Conservation (phyloP, 306 rosid genomes). For the Trifolium dubium region DNA sequence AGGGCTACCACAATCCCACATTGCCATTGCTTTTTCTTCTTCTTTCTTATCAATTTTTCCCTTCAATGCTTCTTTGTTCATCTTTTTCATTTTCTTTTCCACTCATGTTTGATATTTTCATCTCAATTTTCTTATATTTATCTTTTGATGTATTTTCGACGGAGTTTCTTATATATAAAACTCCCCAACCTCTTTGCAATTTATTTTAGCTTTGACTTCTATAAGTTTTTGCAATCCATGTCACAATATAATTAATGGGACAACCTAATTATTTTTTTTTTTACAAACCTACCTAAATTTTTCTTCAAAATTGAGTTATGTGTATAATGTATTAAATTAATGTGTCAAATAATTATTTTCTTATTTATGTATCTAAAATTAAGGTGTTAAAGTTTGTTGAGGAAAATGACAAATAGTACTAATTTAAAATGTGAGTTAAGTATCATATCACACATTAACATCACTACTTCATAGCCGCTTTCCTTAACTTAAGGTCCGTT, state of each 20-base stretch:
- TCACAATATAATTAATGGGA: not conserved
- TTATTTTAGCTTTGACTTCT: constrained; percentile 33
- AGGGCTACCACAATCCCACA: constrained; percentile 87
- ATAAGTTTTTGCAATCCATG: constrained; percentile 11
- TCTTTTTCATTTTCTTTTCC: constrained; percentile 15
- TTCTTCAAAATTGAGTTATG: not conserved
- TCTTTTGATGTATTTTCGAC: not conserved
- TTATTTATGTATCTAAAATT: not conserved
- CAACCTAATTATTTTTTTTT: too few species aligned
- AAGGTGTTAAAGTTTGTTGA: constrained; percentile 24
- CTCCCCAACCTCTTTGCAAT: not conserved
- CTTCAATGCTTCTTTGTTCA: constrained; percentile 36
- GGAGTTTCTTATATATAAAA: constrained; percentile 31
- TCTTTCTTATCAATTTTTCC: constrained; percentile 34
- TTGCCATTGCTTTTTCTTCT: constrained; percentile 19
- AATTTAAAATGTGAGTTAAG: constrained; percentile 28
- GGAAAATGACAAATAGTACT: constrained; percentile 34
- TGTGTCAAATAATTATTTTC: not conserved
- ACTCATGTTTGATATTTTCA: constrained; percentile 13
- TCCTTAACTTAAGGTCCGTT: too few species aligned
- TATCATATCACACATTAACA: too few species aligned
- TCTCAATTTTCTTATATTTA: not conserved
- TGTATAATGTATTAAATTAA: not conserved
- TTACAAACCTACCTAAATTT: not conserved
- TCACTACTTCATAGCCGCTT: too few species aligned